Percentiles rank a stretch among this genome's conserved stretches.
Evolutionary conservation across 148 eudicot genomes (phyloP).

Genomic region (Pharnaceum exiguum): DNA sequence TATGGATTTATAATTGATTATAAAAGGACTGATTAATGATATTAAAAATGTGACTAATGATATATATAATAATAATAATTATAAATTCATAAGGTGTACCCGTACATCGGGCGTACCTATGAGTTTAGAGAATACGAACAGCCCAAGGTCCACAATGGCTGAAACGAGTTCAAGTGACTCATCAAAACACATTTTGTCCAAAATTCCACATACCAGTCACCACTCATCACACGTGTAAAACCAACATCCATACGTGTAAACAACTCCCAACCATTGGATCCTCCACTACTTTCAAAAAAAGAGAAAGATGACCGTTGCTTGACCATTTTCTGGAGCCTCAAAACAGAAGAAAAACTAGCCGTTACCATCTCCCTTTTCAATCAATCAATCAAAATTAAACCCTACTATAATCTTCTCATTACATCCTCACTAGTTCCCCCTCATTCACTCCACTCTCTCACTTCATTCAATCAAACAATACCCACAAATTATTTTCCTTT

Average conservation of each 20-base stretch:
- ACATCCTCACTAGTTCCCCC: not conserved
- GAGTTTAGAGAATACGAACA: too few species aligned
- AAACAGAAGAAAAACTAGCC: slow-evolving; percentile 27
- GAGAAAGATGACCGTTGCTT: slow-evolving; percentile 22
- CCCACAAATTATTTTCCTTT: not conserved
- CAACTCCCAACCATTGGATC: not conserved
- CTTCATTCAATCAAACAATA: not conserved
- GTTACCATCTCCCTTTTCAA: slow-evolving; percentile 7
- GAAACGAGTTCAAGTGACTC: too few species aligned
- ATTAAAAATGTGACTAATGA: too few species aligned
- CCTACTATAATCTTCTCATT: not conserved
- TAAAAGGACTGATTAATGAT: too few species aligned
- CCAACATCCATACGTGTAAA: not conserved
- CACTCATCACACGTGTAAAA: not conserved
- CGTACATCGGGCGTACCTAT: too few species aligned
- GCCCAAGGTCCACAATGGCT: too few species aligned
- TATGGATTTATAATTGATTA: too few species aligned
- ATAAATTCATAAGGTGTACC: too few species aligned
- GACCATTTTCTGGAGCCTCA: not conserved
- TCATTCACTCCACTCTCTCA: not conserved
- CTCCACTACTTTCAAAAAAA: not conserved
- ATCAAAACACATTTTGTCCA: too few species aligned
- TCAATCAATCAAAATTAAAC: slow-evolving; percentile 5
- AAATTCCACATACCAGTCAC: not conserved
- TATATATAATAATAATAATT: too few species aligned